Percentiles rank a stretch among this genome's conserved stretches.
Evolutionary conservation across 2,329 filamentous ascomycete genomes (phyloP).

Genomic region (Lecanicillium sp.): DNA sequence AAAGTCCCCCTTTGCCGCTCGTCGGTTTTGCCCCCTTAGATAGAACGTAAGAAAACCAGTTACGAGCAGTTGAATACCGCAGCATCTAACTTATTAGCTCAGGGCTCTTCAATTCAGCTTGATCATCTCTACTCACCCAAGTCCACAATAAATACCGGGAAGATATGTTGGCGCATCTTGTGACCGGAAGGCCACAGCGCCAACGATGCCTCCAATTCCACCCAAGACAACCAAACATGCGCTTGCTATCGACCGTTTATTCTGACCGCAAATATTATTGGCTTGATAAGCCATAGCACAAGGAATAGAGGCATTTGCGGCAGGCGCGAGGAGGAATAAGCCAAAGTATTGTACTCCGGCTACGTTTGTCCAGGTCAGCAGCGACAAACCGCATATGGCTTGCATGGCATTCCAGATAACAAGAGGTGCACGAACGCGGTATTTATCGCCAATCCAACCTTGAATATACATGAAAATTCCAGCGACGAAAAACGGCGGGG

Average conservation of each 20-base stretch:
- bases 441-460: slow-evolving; percentile 15
- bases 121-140: no score
- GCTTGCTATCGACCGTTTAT: slow-evolving; percentile 15
- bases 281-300: slow-evolving; percentile 12
- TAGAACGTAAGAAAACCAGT: no score
- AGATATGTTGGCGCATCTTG: slow-evolving; percentile 12
- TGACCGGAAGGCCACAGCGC: slow-evolving; percentile 12
- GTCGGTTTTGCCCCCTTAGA: no score
- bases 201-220: slow-evolving; percentile 16
- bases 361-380: slow-evolving; percentile 10
- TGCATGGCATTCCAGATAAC: slow-evolving; percentile 11
- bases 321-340: slow-evolving; percentile 13
- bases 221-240: slow-evolving; percentile 14
- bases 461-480: slow-evolving; percentile 12
- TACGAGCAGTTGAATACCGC: no score
- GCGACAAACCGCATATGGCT: slow-evolving; percentile 11
- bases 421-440: slow-evolving; percentile 13
- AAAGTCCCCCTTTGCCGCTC: no score
- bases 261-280: slow-evolving; percentile 18
- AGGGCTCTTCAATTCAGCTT: no score
- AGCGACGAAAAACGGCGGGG: slow-evolving; percentile 17
- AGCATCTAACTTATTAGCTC: no score
- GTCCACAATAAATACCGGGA: slow-evolving; percentile 6
- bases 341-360: slow-evolving; percentile 14
- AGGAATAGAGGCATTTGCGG: slow-evolving; percentile 11